phyloP scores from a whole-genome alignment of 192 early-diverging fungal genomes.

The Chytriomyces confervae region DNA sequence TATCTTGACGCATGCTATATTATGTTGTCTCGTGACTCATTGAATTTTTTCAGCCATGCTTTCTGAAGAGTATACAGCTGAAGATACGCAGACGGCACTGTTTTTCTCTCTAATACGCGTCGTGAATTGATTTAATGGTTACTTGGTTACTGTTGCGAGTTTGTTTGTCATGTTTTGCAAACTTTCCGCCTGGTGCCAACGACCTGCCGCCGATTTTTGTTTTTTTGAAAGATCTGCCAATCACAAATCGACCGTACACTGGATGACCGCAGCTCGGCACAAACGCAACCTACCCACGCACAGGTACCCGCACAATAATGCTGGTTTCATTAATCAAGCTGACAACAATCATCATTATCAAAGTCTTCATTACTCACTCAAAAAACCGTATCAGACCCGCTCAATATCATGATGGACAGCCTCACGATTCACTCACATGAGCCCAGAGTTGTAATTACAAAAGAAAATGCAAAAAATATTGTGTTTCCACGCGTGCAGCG shows the following conservation, averaged over 20 bases:
- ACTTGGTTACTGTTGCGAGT: no score
- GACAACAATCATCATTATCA: not conserved
- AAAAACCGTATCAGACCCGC: conserved; percentile 25
- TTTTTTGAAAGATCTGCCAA: not conserved
- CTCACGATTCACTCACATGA: not conserved
- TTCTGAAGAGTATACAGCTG: no score
- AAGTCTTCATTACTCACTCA: conserved; percentile 16
- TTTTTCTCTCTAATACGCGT: no score
- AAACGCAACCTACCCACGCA: not conserved
- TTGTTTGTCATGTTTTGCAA: no score
- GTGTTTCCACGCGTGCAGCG: conserved; percentile 29
- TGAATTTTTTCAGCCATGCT: no score
- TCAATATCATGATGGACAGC: not conserved
- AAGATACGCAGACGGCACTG: no score
- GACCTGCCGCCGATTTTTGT: no score
- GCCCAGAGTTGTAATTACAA: not conserved
- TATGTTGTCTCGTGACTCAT: no score
- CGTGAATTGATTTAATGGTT: no score
- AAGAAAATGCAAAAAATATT: conserved; percentile 2
- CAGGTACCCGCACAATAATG: not conserved
- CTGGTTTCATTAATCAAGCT: not conserved
- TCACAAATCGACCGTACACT: not conserved
- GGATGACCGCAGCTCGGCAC: not conserved
- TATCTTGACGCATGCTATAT: no score
- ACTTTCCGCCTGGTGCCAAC: no score